A percentile compares a stretch with the other conserved stretches of the same genome.
Conservation (phyloP, 192 early-diverging fungal species). For the Coemansia sp. region DNA sequence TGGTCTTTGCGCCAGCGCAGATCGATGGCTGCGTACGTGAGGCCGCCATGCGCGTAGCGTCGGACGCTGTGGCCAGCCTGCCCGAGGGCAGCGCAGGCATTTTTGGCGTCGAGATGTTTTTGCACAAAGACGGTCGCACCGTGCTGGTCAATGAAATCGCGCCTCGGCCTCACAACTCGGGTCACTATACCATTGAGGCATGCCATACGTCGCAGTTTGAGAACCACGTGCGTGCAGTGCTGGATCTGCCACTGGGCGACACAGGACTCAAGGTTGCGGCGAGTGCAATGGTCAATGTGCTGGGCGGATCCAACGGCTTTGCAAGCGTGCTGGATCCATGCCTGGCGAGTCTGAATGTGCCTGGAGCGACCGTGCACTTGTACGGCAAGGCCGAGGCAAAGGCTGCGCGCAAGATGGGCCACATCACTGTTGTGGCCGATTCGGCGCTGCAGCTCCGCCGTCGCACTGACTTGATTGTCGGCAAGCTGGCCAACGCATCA, state of each 20-base stretch:
- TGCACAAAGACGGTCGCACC: constrained; percentile 74
- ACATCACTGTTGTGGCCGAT: constrained; percentile 90
- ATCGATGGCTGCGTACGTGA: constrained; percentile 77
- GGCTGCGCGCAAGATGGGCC: constrained; percentile 95
- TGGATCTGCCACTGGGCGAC: constrained; percentile 86
- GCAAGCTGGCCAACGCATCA: constrained; percentile 52
- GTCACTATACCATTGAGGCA: constrained; percentile 98
- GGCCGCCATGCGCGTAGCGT: constrained; percentile 78
- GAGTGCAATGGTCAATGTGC: constrained; percentile 92
- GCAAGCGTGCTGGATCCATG: constrained; percentile 59
- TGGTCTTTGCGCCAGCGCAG: constrained; percentile 96
- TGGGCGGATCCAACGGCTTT: constrained; percentile 69
- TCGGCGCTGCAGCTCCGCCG: constrained; percentile 76
- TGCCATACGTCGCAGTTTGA: constrained; percentile 98
- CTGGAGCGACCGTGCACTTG: constrained; percentile 87
- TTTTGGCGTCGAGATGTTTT: constrained; percentile 98
- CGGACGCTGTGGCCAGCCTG: constrained; percentile 72
- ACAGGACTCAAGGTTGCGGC: constrained; percentile 87
- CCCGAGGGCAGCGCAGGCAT: constrained; percentile 81
- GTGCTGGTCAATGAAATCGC: constrained; percentile 97
- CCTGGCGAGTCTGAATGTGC: constrained; percentile 63
- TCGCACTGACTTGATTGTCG: constrained; percentile 62
- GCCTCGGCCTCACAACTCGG: constrained; percentile 98
- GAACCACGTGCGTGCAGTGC: constrained; percentile 87
- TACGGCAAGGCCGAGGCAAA: constrained; percentile 93